Conservation (phyloP, 768 basidiomycete genomes). For the Ramaria rubella region DNA sequence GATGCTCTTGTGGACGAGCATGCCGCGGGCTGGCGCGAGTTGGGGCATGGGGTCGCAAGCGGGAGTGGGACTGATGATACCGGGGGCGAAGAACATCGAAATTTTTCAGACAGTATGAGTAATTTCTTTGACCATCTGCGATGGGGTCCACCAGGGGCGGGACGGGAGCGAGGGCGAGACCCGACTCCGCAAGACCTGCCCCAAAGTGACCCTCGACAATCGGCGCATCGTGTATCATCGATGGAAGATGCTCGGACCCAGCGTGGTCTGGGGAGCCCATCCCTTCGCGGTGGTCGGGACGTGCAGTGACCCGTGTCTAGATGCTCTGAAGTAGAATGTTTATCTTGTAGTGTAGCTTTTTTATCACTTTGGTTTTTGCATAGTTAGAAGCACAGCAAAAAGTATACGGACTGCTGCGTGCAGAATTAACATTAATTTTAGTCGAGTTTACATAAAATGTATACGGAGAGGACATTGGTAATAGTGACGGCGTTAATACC, state of each 20-base stretch:
- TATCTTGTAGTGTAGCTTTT: too few species aligned
- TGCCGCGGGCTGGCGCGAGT: not conserved
- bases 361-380: too few species aligned
- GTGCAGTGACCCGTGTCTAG: not conserved
- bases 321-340: not conserved
- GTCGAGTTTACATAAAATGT: too few species aligned
- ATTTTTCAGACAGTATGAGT: not conserved
- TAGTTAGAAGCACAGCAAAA: too few species aligned
- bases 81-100: not conserved
- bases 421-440: too few species aligned
- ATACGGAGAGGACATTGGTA: too few species aligned
- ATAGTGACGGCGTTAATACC: too few species aligned
- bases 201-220: not conserved
- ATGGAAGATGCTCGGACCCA: not conserved
- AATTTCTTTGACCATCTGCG: slow-evolving; percentile 3
- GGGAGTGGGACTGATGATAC: not conserved
- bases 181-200: not conserved
- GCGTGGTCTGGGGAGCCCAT: not conserved
- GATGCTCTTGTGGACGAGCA: not conserved
- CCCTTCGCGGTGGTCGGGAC: not conserved
- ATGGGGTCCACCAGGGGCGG: not conserved
- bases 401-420: too few species aligned
- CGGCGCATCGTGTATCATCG: not conserved
- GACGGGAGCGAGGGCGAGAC: not conserved
- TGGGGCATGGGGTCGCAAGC: not conserved